Evolutionary conservation across 2,329 filamentous ascomycete species (phyloP).

Genomic region (Aquanectria penicillioides): DNA sequence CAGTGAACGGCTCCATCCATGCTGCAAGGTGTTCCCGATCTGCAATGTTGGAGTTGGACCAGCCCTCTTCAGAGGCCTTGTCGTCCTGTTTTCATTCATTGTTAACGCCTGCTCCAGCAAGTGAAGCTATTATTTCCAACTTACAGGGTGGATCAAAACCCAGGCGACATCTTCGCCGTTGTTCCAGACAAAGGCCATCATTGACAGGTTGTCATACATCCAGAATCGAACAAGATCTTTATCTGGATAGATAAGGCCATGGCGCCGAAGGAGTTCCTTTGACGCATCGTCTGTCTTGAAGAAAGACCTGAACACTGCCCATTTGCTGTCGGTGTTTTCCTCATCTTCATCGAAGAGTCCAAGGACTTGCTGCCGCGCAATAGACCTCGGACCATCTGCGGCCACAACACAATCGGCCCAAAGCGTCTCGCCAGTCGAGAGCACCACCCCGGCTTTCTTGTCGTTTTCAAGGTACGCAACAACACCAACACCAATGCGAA

Average conservation of each 20-base stretch:
- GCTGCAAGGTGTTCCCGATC: constrained; percentile 12
- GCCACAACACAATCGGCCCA: constrained; percentile 21
- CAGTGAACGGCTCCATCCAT: constrained; percentile 20
- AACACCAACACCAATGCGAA: constrained; percentile 14
- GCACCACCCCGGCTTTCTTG: background rate
- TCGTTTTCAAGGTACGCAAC: constrained; percentile 15
- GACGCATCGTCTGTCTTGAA: constrained; percentile 16
- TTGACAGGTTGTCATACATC: constrained; percentile 19
- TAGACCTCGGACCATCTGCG: constrained; percentile 18
- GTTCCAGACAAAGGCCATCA: constrained; percentile 23
- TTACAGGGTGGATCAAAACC: constrained; percentile 21
- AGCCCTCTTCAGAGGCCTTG: constrained; percentile 19
- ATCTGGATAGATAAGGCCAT: constrained; percentile 5
- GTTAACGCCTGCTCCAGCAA: background rate
- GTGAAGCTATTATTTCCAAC: background rate
- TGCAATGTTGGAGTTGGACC: constrained; percentile 22
- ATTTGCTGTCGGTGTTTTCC: constrained; percentile 2
- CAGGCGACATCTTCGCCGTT: constrained; percentile 16
- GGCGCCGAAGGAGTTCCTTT: background rate
- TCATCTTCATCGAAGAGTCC: constrained; percentile 1
- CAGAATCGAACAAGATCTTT: constrained; percentile 17
- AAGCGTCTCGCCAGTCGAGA: constrained; percentile 18
- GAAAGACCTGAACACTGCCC: constrained; percentile 16
- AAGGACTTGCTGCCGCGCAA: constrained; percentile 12
- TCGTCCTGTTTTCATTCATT: constrained; percentile 7